These are phyloP conservation scores for Kwoniella sp. DNA, from an alignment of 768 basidiomycete genomes.

Conservation along the genomic window DNA sequence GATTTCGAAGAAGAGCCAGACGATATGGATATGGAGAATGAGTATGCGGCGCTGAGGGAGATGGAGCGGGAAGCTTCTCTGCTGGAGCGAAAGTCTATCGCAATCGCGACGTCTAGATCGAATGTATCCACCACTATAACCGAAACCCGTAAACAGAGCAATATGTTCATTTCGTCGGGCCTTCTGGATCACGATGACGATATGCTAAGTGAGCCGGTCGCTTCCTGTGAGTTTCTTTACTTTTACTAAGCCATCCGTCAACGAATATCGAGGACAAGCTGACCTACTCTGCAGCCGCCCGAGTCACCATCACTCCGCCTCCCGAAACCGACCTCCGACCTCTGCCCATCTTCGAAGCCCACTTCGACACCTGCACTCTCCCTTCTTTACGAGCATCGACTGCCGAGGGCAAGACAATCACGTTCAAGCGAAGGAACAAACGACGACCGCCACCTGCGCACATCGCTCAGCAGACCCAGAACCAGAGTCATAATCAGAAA, in stretches of 20 bases:
- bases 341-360: slow-evolving; percentile 15
- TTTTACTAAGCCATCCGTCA: too few species aligned
- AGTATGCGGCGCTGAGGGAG: slow-evolving; percentile 28
- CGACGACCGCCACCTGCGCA: slow-evolving; percentile 20
- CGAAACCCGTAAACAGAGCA: not conserved
- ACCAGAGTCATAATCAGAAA: not conserved
- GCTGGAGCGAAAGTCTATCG: not conserved
- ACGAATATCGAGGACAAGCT: too few species aligned
- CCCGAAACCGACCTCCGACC: slow-evolving; percentile 17
- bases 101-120: too few species aligned
- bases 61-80: slow-evolving; percentile 12
- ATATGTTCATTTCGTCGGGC: slow-evolving; percentile 8
- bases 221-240: slow-evolving; percentile 28
- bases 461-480: not conserved
- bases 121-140: not conserved
- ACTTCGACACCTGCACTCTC: slow-evolving; percentile 22
- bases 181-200: slow-evolving; percentile 8
- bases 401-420: slow-evolving; percentile 32
- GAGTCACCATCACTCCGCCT: slow-evolving; percentile 9
- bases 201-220: slow-evolving; percentile 7
- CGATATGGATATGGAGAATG: slow-evolving; percentile 36
- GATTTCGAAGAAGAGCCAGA: slow-evolving; percentile 39
- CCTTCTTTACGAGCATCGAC: slow-evolving; percentile 36
- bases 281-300: slow-evolving; percentile 8
- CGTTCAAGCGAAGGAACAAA: slow-evolving; percentile 34